Evolutionary conservation across 257 asterid genomes (phyloP).

Genomic region (Salvia splendens): DNA sequence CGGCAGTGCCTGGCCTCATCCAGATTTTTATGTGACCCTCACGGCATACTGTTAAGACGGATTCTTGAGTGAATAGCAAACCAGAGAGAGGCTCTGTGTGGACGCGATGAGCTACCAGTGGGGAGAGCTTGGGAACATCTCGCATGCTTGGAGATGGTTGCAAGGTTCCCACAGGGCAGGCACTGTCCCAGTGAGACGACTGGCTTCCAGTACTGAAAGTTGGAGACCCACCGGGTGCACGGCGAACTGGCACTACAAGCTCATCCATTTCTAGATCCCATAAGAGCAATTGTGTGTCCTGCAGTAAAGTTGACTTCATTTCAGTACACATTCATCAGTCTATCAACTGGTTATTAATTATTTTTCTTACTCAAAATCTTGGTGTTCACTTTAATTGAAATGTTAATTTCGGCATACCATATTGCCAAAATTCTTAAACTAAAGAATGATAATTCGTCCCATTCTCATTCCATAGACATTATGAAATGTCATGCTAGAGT

Average conservation of each 20-base stretch:
- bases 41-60: constrained; percentile 76
- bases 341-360: background rate
- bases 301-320: constrained; percentile 21
- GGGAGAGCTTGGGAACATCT: constrained; percentile 87
- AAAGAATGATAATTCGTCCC: too few relatives aligned
- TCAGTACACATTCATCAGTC: background rate
- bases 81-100: constrained; percentile 98
- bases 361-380: too few relatives aligned
- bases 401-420: too few relatives aligned
- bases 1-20: constrained; percentile 77
- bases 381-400: too few relatives aligned
- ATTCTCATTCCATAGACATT: too few relatives aligned
- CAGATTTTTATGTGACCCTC: constrained; percentile 95
- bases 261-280: constrained; percentile 99
- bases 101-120: constrained; percentile 81
- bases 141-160: constrained; percentile 93
- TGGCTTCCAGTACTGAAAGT: constrained; percentile 88
- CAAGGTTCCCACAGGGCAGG: constrained; percentile 72
- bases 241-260: constrained; percentile 96
- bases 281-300: constrained; percentile 90
- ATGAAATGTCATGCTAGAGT: too few relatives aligned
- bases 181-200: constrained; percentile 90
- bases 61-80: constrained; percentile 76
- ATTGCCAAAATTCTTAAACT: too few relatives aligned
- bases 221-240: constrained; percentile 93